phyloP scores from a whole-genome alignment of 805 yeast genomes.

The Lipomyces kockii region DNA sequence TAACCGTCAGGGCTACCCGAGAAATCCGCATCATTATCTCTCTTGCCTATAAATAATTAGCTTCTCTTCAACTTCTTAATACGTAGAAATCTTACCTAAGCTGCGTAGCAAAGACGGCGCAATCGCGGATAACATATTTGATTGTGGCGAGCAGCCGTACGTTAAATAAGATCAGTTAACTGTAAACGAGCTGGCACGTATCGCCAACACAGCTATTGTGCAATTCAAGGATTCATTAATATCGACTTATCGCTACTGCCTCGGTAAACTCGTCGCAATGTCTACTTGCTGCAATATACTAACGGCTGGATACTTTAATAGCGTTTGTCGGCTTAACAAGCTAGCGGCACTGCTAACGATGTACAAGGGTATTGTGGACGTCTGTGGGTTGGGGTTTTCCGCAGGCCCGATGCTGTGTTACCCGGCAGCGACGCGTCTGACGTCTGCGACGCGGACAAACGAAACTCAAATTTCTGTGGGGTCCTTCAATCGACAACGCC shows the following conservation, averaged over 20 bases:
- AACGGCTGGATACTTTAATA: neutral
- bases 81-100: neutral
- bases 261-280: neutral
- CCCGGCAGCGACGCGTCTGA: too few relatives aligned
- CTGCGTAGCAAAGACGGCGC: neutral
- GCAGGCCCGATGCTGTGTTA: too few relatives aligned
- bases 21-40: conserved; percentile 31
- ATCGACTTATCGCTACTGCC: neutral
- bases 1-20: conserved; percentile 32
- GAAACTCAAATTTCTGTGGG: too few relatives aligned
- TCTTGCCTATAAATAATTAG: conserved; percentile 18
- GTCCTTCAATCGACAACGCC: too few relatives aligned
- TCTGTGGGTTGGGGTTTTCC: too few relatives aligned
- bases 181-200: neutral
- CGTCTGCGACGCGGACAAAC: too few relatives aligned
- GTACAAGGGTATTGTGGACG: too few relatives aligned
- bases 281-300: neutral
- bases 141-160: neutral
- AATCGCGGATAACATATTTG: neutral
- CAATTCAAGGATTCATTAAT: too few relatives aligned
- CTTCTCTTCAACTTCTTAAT: too few relatives aligned
- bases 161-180: neutral
- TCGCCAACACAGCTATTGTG: neutral
- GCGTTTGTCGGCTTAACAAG: too few relatives aligned
- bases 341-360: too few relatives aligned